Percentiles rank a stretch among this genome's conserved stretches.
Conservation (phyloP, 257 asterid genomes). For the Solanum chiquidenum region DNA sequence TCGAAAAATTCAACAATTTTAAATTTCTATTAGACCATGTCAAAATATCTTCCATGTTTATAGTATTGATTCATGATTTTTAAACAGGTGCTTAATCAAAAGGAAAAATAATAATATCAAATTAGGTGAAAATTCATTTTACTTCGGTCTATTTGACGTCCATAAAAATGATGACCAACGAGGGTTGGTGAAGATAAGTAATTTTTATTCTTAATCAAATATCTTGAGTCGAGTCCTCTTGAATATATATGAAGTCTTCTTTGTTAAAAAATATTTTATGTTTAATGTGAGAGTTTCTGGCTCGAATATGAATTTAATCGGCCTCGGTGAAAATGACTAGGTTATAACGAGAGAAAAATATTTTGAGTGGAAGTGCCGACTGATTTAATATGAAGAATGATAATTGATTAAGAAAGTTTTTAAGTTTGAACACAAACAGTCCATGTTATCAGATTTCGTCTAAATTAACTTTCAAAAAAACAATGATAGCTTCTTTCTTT, state of each 20-base stretch:
- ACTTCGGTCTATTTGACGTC: not conserved
- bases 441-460: not conserved
- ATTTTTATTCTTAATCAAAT: too few species aligned
- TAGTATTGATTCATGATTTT: not conserved
- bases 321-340: too few species aligned
- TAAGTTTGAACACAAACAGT: not conserved
- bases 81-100: not conserved
- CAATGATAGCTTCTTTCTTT: not conserved
- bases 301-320: not conserved
- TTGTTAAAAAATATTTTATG: too few species aligned
- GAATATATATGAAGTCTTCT: too few species aligned
- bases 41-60: not conserved
- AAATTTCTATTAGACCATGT: not conserved
- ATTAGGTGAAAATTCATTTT: not conserved
- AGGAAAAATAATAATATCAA: not conserved
- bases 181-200: too few species aligned
- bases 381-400: not conserved
- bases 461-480: not conserved
- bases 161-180: not conserved
- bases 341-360: not conserved
- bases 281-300: too few species aligned
- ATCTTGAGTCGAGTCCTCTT: not conserved
- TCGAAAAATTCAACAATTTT: not conserved
- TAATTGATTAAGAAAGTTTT: not conserved
- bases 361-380: not conserved